phyloP scores from a whole-genome alignment of 495 filamentous ascomycete genomes.

The Chaetomium fimeti region DNA sequence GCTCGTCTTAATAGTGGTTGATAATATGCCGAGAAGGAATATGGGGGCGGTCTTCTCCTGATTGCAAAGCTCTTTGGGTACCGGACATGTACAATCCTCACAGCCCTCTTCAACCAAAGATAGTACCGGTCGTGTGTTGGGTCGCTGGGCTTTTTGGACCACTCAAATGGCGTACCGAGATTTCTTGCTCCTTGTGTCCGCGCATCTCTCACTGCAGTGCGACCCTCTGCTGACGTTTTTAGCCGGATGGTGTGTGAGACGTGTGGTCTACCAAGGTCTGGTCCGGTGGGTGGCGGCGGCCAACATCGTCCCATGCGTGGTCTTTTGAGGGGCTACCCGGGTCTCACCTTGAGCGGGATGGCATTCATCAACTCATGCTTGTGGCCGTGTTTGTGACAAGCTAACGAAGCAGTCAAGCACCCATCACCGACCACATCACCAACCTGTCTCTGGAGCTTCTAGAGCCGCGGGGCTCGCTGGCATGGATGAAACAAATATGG shows the following conservation, averaged over 20 bases:
- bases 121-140: not conserved
- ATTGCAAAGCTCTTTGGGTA: not conserved
- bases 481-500: not conserved
- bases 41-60: not conserved
- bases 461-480: too few relatives aligned
- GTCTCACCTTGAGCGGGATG: not conserved
- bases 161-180: conserved; percentile 17
- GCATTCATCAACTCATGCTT: not conserved
- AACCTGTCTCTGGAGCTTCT: not conserved
- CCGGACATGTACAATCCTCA: conserved; percentile 11
- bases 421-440: not conserved
- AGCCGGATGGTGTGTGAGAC: conserved; percentile 18
- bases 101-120: conserved; percentile 1
- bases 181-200: conserved; percentile 11
- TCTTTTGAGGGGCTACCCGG: not conserved
- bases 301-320: not conserved
- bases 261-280: not conserved
- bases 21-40: not conserved
- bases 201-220: conserved; percentile 19
- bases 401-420: not conserved
- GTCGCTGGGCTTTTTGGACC: conserved; percentile 3
- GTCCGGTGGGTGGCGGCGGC: not conserved
- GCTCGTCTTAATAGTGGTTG: not conserved
- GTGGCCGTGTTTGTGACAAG: not conserved
- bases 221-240: conserved; percentile 25